A percentile compares a stretch with the other conserved stretches of the same genome.
These are phyloP conservation scores for Tylopilus sp. DNA, from an alignment of 768 basidiomycete species.

Conservation along the genomic window DNA sequence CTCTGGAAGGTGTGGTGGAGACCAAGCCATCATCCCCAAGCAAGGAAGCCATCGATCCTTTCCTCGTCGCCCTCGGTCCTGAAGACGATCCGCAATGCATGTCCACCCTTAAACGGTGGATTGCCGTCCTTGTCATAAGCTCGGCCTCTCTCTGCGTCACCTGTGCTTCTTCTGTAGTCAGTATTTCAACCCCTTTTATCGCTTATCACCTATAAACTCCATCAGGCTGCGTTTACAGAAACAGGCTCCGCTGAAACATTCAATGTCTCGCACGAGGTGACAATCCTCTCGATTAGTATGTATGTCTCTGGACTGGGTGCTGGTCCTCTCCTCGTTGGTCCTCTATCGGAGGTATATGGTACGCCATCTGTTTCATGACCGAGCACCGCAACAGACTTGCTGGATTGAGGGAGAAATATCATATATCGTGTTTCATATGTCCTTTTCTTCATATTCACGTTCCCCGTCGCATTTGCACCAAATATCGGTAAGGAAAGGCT, in stretches of 20 bases:
- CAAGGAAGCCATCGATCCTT: conserved; percentile 9
- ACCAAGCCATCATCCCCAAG: neutral
- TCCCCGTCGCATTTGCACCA: conserved; percentile 72
- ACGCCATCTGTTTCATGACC: neutral
- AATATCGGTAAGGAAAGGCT: conserved; percentile 43
- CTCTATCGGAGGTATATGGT: conserved; percentile 40
- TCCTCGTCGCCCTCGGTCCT: conserved; percentile 37
- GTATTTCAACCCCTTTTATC: conserved; percentile 18
- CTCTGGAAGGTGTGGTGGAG: conserved; percentile 10
- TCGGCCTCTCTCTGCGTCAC: conserved; percentile 49
- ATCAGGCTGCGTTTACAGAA: conserved; percentile 63
- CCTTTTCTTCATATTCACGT: conserved; percentile 59
- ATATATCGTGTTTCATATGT: conserved; percentile 62
- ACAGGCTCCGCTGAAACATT: conserved; percentile 49
- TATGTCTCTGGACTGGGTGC: conserved; percentile 39
- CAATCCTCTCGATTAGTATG: conserved; percentile 45
- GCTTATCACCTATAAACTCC: neutral
- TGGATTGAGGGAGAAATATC: conserved; percentile 50
- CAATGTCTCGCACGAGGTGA: conserved; percentile 50
- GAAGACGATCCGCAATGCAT: conserved; percentile 43
- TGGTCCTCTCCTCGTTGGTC: conserved; percentile 37
- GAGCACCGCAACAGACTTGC: neutral
- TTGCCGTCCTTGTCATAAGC: conserved; percentile 44
- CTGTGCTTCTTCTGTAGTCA: conserved; percentile 54
- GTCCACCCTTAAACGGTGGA: conserved; percentile 43